phyloP scores from a whole-genome alignment of 2,329 filamentous ascomycete genomes.

The Aureobasidium lini region DNA sequence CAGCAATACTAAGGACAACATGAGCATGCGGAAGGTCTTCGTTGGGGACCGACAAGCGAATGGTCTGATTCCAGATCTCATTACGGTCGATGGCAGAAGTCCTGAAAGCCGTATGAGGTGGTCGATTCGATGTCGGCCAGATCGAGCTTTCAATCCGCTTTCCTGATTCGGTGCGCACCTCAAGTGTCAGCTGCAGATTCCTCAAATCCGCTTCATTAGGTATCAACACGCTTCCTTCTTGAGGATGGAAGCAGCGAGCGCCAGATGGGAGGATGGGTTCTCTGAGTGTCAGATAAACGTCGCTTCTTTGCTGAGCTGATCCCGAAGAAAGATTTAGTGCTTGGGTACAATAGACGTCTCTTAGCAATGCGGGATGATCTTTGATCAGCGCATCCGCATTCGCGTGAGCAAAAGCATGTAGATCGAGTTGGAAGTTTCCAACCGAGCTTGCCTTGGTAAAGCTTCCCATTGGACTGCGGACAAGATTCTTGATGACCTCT shows the following conservation, averaged over 20 bases:
- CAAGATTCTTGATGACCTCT: constrained; percentile 62
- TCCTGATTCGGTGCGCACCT: constrained; percentile 72
- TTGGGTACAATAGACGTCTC: constrained; percentile 70
- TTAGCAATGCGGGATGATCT: constrained; percentile 78
- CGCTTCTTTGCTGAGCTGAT: constrained; percentile 78
- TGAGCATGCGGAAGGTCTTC: constrained; percentile 77
- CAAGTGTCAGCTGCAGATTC: constrained; percentile 81
- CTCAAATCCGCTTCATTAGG: constrained; percentile 56
- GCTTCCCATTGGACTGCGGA: constrained; percentile 63
- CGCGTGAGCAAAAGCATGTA: constrained; percentile 68
- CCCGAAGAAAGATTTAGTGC: constrained; percentile 93
- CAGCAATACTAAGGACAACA: constrained; percentile 80
- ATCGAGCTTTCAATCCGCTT: constrained; percentile 84
- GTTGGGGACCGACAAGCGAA: constrained; percentile 70
- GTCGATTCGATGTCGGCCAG: constrained; percentile 72
- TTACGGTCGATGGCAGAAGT: constrained; percentile 74
- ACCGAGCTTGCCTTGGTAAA: constrained; percentile 40
- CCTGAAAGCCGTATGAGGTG: constrained; percentile 76
- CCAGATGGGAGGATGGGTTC: constrained; percentile 68
- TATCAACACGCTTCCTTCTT: constrained; percentile 72
- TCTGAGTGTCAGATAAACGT: constrained; percentile 86
- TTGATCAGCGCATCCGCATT: constrained; percentile 78
- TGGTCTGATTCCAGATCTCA: constrained; percentile 79
- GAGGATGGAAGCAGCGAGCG: constrained; percentile 57
- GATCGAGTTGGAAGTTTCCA: constrained; percentile 58